Conservation (phyloP, 179 eudicot genomes). For the Silene coronaria region DNA sequence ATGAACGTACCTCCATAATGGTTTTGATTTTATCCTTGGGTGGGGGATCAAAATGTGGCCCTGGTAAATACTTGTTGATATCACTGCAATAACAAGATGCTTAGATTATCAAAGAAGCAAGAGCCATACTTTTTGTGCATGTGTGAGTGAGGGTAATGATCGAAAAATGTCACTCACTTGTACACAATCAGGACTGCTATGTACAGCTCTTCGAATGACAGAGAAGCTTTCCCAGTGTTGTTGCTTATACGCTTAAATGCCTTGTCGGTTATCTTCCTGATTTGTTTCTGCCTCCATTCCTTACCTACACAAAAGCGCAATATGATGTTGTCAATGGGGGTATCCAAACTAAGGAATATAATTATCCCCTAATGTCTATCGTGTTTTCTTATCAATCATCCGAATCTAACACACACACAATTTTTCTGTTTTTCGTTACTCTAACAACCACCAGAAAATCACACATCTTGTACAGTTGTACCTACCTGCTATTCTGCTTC, state of each 20-base stretch:
- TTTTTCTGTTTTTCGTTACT: too few relatives aligned
- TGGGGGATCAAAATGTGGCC: conserved; percentile 94
- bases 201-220: conserved; percentile 80
- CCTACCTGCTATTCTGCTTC: too few relatives aligned
- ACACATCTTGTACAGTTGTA: too few relatives aligned
- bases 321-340: neutral
- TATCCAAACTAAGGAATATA: neutral
- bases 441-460: too few relatives aligned
- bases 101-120: neutral
- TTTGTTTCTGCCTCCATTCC: conserved; percentile 70
- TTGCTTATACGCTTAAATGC: conserved; percentile 52
- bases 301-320: conserved; percentile 39
- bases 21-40: conserved; percentile 53
- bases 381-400: too few relatives aligned
- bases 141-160: neutral
- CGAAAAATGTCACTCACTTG: conserved; percentile 51
- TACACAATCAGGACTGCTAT: conserved; percentile 75
- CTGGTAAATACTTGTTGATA: conserved; percentile 78
- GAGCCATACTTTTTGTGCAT: neutral
- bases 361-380: too few relatives aligned
- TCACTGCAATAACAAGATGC: conserved; percentile 44
- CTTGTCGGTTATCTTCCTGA: conserved; percentile 59
- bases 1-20: conserved; percentile 56
- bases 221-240: conserved; percentile 39
- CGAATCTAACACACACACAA: too few relatives aligned